Evolutionary conservation across 306 rosid species (phyloP).

Genomic region (Malus sieversii): DNA sequence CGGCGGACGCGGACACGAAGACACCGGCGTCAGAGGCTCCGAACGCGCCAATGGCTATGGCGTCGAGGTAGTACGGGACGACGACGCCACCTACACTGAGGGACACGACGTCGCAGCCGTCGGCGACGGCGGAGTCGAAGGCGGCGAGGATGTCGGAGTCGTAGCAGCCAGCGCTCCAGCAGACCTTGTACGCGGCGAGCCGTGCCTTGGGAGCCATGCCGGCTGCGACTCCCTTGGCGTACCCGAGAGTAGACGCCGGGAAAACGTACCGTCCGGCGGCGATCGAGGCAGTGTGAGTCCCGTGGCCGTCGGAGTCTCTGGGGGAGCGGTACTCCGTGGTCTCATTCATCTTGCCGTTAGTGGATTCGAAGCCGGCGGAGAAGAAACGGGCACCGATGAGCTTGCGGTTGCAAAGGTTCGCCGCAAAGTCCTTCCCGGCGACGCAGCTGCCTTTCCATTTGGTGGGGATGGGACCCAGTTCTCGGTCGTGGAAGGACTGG

Average conservation of each 20-base stretch:
- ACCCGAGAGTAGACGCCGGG: slow-evolving; percentile 68
- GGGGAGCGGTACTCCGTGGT: slow-evolving; percentile 65
- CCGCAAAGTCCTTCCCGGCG: slow-evolving; percentile 41
- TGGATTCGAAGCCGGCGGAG: slow-evolving; percentile 62
- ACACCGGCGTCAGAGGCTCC: slow-evolving; percentile 56
- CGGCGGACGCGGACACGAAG: slow-evolving; percentile 80
- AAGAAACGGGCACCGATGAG: slow-evolving; percentile 72
- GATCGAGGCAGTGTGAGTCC: slow-evolving; percentile 82
- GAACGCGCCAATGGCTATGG: slow-evolving; percentile 65
- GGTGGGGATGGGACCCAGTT: slow-evolving; percentile 57
- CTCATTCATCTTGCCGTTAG: slow-evolving; percentile 70
- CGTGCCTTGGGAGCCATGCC: slow-evolving; percentile 95
- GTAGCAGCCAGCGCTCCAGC: slow-evolving; percentile 75
- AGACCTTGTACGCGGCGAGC: slow-evolving; percentile 70
- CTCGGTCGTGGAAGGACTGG: slow-evolving; percentile 60
- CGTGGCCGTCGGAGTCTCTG: slow-evolving; percentile 82
- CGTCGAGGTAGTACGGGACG: slow-evolving; percentile 73
- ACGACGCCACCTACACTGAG: slow-evolving; percentile 91
- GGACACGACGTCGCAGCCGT: slow-evolving; percentile 69
- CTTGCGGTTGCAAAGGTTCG: slow-evolving; percentile 58
- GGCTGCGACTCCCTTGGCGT: slow-evolving; percentile 66
- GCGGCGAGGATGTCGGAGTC: slow-evolving; percentile 86
- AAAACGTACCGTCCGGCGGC: slow-evolving; percentile 78
- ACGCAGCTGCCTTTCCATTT: slow-evolving; percentile 78
- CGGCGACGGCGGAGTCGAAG: slow-evolving; percentile 71